Base-by-base conservation (phyloP, 164 flowering plant species). In the Berberis thunbergii region DNA sequence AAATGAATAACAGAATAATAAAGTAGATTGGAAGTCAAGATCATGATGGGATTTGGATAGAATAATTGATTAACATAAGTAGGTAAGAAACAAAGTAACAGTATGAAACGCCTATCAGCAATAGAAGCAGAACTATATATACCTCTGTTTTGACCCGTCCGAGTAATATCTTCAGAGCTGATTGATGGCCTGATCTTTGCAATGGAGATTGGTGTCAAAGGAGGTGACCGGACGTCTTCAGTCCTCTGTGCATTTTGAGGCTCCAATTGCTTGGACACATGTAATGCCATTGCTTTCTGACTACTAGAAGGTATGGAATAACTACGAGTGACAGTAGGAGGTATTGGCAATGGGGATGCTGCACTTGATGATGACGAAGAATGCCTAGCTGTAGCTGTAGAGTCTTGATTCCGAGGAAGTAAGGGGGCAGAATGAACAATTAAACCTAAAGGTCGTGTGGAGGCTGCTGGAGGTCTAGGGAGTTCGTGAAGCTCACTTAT, bases 401-500 rank as follows among this genome's bases (percentile, higher is more conserved):
- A 61, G 48, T 70, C 77, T 59, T 69, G 82, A 69, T 72, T 68
- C 73, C 79, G 70, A 38, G 87, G 67, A 2, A 73, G 65, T 76
- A 93, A 75, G 6, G 97, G 97, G 8, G 83, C 91, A 3, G 96
- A 89, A 67, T 86, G 80, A 66, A 81, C 85, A 59, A 74, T 52
- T 2, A 77, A 67, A 66, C 80, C 73, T 60, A 72, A 41, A 59
- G 78, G 70, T 59, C 79, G 77, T 7, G 60, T 64, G 61, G 43
- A 65, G 13, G 59, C 55, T 39, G 59, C 62, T 38, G 98, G 98
- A 0, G 98, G 98, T 67, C 91, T 77, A 4, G 98, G 98, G 70
- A 93, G 98, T 75, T 93, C 96, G 67, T 93, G 98, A 70, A 90
- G 97, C 70, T 93, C 97, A 72, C 83, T 86, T 69, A 93, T 90